Conservation (phyloP, 768 basidiomycete species). For the Tricholoma matsutake region DNA sequence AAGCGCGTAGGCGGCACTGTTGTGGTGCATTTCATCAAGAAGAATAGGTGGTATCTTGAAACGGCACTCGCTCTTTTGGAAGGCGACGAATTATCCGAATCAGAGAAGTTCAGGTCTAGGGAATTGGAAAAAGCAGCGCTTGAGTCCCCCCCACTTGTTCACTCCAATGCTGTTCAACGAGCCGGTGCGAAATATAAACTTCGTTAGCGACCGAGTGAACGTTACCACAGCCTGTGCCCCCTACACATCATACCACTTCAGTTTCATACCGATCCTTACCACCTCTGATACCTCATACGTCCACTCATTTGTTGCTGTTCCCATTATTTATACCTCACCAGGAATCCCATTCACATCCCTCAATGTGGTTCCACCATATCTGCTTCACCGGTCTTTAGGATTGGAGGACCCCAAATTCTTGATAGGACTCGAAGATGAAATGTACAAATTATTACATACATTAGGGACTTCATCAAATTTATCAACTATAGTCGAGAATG, state of each 20-base stretch:
- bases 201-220: background rate
- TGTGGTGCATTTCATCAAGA: slow-evolving; percentile 97
- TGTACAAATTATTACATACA: background rate
- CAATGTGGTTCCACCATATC: background rate
- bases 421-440: background rate
- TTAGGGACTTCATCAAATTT: background rate
- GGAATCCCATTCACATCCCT: background rate
- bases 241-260: background rate
- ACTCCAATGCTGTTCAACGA: slow-evolving; percentile 6
- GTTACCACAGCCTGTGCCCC: background rate
- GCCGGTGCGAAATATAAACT: slow-evolving; percentile 1
- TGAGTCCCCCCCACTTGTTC: slow-evolving; percentile 5
- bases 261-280: background rate
- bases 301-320: background rate
- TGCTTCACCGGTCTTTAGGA: background rate
- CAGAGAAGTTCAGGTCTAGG: slow-evolving; percentile 37
- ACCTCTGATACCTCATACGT: background rate
- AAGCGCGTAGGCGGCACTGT: slow-evolving; percentile 87
- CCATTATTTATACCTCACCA: background rate
- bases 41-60: slow-evolving; percentile 94
- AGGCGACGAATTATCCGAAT: slow-evolving; percentile 66
- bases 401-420: background rate
- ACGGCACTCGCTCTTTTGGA: slow-evolving; percentile 86
- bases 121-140: slow-evolving; percentile 21
- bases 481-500: background rate